These are phyloP conservation scores for Trypethelium eluteriae DNA, from an alignment of 495 filamentous ascomycete genomes.

Conservation along the genomic window DNA sequence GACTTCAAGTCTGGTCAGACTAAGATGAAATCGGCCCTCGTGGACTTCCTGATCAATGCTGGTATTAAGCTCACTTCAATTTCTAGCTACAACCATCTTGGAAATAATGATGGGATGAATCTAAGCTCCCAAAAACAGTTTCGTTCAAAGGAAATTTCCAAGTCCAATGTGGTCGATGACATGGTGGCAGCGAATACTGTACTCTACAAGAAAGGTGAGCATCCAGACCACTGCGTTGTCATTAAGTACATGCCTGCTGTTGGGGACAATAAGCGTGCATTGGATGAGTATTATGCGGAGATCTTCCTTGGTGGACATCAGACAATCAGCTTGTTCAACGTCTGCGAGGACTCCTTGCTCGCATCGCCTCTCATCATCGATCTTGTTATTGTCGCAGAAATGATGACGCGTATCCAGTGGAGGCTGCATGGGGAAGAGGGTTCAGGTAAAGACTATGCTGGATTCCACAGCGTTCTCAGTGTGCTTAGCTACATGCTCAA, in stretches of 20 bases:
- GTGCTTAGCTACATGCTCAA: slow-evolving; percentile 99
- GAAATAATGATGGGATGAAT: slow-evolving; percentile 99
- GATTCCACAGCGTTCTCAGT: slow-evolving; percentile 96
- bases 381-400: slow-evolving; percentile 81
- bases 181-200: slow-evolving; percentile 95
- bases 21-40: slow-evolving; percentile 99
- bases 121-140: slow-evolving; percentile 95
- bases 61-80: slow-evolving; percentile 99
- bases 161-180: slow-evolving; percentile 97
- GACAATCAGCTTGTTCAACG: slow-evolving; percentile 96
- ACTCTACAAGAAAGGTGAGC: slow-evolving; percentile 69
- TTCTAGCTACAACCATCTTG: slow-evolving; percentile 98
- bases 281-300: slow-evolving; percentile 98
- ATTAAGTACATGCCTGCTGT: slow-evolving; percentile 94
- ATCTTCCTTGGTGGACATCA: slow-evolving; percentile 99
- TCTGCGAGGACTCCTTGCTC: slow-evolving; percentile 96
- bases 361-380: slow-evolving; percentile 98
- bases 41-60: slow-evolving; percentile 97
- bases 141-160: slow-evolving; percentile 98
- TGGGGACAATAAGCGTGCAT: slow-evolving; percentile 96
- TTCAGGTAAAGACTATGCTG: slow-evolving; percentile 62
- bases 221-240: slow-evolving; percentile 43
- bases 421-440: slow-evolving; percentile 51
- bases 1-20: slow-evolving; percentile 99
- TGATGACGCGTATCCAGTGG: slow-evolving; percentile 98